Conservation (phyloP, 306 rosid species). For the Dryas alaskensis region DNA sequence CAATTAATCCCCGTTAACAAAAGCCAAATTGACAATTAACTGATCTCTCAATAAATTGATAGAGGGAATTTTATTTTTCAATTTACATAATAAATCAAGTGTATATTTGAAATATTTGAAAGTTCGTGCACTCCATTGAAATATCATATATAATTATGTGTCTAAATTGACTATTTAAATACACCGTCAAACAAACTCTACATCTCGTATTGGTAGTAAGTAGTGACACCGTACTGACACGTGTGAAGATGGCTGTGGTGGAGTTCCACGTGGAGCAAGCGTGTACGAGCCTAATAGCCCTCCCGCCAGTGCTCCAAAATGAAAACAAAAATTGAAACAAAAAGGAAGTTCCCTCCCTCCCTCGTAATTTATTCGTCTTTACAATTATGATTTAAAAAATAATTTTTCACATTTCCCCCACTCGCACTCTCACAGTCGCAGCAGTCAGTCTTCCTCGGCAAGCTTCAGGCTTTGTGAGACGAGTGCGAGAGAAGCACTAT, state of each 20-base stretch:
- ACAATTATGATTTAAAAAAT: too few relatives aligned
- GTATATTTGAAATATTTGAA: too few relatives aligned
- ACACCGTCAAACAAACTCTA: too few relatives aligned
- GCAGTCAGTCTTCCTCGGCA: constrained; percentile 32
- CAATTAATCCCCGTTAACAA: too few relatives aligned
- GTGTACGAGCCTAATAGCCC: not conserved
- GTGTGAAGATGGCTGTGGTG: not conserved
- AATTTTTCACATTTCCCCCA: not conserved
- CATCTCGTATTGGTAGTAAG: not conserved
- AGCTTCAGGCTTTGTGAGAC: constrained; percentile 11
- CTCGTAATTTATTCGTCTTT: not conserved
- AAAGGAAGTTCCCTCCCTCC: constrained; percentile 18
- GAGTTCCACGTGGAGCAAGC: constrained; percentile 24
- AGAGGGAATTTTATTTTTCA: too few relatives aligned
- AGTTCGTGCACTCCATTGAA: too few relatives aligned
- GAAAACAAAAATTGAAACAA: constrained; percentile 22
- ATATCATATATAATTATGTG: too few relatives aligned
- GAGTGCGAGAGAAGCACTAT: not conserved
- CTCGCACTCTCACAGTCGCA: not conserved
- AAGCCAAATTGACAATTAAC: too few relatives aligned
- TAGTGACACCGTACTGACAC: not conserved
- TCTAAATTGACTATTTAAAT: too few relatives aligned
- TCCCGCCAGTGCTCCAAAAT: constrained; percentile 38
- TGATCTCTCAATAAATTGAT: too few relatives aligned
- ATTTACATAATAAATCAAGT: too few relatives aligned